A percentile compares a stretch with the other conserved stretches of the same genome.
Evolutionary conservation across 1,284 basidiomycete species (phyloP).

Genomic region (Omphalotus olearius): DNA sequence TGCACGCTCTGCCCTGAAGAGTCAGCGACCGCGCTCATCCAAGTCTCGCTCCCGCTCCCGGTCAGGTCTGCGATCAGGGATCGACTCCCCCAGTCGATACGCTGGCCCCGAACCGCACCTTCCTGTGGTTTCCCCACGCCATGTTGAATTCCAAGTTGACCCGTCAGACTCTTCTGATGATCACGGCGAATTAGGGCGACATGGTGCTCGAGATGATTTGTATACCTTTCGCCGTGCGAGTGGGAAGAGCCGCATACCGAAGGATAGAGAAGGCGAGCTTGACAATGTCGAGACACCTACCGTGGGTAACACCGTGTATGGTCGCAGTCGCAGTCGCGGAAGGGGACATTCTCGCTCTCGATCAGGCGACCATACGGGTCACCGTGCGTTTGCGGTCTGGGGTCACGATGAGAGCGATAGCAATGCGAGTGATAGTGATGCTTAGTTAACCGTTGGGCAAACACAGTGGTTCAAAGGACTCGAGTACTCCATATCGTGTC

Average conservation of each 20-base stretch:
- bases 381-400: conserved; percentile 74
- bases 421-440: conserved; percentile 69
- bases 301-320: conserved; percentile 35
- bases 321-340: conserved; percentile 28
- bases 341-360: conserved; percentile 33
- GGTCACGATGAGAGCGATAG: conserved; percentile 87
- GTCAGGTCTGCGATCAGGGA: conserved; percentile 52
- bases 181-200: conserved; percentile 27
- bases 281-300: conserved; percentile 61
- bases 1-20: conserved; percentile 27
- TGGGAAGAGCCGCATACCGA: conserved; percentile 47
- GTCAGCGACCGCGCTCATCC: conserved; percentile 26
- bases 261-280: conserved; percentile 46
- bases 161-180: conserved; percentile 33
- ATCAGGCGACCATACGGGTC: conserved; percentile 39
- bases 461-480: too few relatives aligned
- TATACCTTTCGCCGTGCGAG: conserved; percentile 40
- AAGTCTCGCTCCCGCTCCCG: conserved; percentile 40
- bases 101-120: conserved; percentile 57
- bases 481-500: too few relatives aligned
- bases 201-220: conserved; percentile 31
- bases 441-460: not conserved
- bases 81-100: conserved; percentile 77
- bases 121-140: conserved; percentile 44
- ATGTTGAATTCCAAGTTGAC: conserved; percentile 43